Percentiles rank a stretch among this genome's conserved stretches.
Evolutionary conservation across 2,329 filamentous ascomycete genomes (phyloP).

Genomic region (Chaetomiaceae sp.): DNA sequence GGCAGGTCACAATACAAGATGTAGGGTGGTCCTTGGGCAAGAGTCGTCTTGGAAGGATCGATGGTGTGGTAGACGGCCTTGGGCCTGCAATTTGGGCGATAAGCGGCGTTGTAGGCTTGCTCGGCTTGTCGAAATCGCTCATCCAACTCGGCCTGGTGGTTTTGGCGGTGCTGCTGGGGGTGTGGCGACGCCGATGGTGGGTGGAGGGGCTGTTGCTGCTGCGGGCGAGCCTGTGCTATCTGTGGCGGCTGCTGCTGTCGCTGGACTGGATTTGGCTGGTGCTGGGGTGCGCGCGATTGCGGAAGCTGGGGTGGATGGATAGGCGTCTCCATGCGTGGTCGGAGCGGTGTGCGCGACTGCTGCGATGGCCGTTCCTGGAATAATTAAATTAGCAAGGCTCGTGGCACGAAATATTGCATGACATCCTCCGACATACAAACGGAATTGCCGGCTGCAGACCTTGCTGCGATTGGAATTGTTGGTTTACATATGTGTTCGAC

Average conservation of each 20-base stretch:
- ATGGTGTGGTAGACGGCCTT: conserved; percentile 5
- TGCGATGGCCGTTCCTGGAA: not conserved
- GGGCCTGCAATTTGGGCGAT: not conserved
- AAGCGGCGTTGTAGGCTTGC: not conserved
- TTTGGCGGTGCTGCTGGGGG: conserved; percentile 1
- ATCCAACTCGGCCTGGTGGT: not conserved
- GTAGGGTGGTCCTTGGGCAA: not conserved
- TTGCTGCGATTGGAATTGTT: conserved; percentile 1
- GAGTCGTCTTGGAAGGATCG: not conserved
- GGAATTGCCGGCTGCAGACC: conserved; percentile 6
- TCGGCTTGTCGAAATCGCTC: not conserved
- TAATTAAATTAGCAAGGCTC: too few species aligned
- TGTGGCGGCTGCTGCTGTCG: conserved; percentile 1
- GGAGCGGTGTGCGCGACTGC: conserved; percentile 1
- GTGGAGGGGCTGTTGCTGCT: not conserved
- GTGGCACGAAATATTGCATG: too few species aligned
- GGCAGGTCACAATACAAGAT: not conserved
- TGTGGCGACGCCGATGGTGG: not conserved
- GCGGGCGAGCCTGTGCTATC: not conserved
- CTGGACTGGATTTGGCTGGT: not conserved
- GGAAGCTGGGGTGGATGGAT: conserved; percentile 20
- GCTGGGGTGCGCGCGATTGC: not conserved
- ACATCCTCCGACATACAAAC: not conserved
- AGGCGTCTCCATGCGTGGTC: conserved; percentile 14
- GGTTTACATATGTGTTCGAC: conserved; percentile 4